Conservation (phyloP, 176 grass and related monocot genomes). For the Zea luxurians region DNA sequence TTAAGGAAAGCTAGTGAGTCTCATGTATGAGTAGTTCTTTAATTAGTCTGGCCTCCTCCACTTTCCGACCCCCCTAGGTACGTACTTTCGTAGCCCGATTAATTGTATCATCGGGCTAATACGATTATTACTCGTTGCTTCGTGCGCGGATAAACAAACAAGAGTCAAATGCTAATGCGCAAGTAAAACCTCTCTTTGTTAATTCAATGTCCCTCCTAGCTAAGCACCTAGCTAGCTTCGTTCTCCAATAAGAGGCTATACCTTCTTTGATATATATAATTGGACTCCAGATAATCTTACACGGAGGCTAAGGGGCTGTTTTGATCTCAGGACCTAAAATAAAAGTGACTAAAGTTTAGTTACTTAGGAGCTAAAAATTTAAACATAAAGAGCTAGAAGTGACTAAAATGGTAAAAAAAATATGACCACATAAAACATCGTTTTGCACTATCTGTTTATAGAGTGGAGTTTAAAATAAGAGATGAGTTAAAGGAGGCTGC, state of each 20-base stretch:
- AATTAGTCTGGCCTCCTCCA: neutral
- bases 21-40: neutral
- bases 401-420: too few relatives aligned
- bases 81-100: neutral
- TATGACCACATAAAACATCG: too few relatives aligned
- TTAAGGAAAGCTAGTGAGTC: neutral
- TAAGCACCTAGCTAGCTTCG: slow-evolving; percentile 12
- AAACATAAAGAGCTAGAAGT: too few relatives aligned
- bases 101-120: neutral
- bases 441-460: too few relatives aligned
- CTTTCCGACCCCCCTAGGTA: slow-evolving; percentile 31
- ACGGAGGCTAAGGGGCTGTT: too few relatives aligned
- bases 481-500: neutral
- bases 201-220: neutral
- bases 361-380: too few relatives aligned
- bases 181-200: slow-evolving; percentile 35
- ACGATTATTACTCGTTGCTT: slow-evolving; percentile 17
- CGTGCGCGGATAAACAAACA: slow-evolving; percentile 13
- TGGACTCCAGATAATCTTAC: neutral
- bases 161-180: slow-evolving; percentile 40
- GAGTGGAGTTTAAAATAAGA: too few relatives aligned
- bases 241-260: slow-evolving; percentile 8
- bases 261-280: neutral
- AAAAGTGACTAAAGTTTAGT: too few relatives aligned
- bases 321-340: too few relatives aligned